Percentiles rank a stretch among this genome's conserved stretches.
Evolutionary conservation across 2,329 filamentous ascomycete genomes (phyloP).

Genomic region (Hypoxylon sp.): DNA sequence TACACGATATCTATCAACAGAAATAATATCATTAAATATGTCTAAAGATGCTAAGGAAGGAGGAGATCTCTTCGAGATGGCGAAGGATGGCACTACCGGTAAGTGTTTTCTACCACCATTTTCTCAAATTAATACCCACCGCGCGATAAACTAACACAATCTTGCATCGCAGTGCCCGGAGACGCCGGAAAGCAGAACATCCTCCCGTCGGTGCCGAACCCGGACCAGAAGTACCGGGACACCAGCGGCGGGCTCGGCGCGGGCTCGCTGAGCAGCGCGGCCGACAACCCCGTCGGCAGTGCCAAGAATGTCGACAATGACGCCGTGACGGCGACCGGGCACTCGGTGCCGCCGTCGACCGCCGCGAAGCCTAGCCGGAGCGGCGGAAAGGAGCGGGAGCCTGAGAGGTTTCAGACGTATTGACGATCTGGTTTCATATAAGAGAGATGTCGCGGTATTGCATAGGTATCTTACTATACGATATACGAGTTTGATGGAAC

Average conservation of each 20-base stretch:
- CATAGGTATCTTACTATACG: not conserved
- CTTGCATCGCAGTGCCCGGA: slow-evolving; percentile 33
- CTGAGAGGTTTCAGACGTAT: slow-evolving; percentile 19
- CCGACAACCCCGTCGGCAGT: slow-evolving; percentile 40
- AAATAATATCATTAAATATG: slow-evolving; percentile 27
- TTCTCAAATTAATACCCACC: not conserved
- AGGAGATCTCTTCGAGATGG: slow-evolving; percentile 42
- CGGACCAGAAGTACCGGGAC: slow-evolving; percentile 30
- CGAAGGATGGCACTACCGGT: slow-evolving; percentile 45
- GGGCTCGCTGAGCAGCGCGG: slow-evolving; percentile 40
- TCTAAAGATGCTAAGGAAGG: slow-evolving; percentile 44
- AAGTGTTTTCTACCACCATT: slow-evolving; percentile 3
- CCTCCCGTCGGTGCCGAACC: slow-evolving; percentile 43
- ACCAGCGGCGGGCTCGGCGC: slow-evolving; percentile 35
- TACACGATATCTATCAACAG: not conserved
- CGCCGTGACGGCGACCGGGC: slow-evolving; percentile 40
- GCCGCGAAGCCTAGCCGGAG: slow-evolving; percentile 34
- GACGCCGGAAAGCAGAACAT: slow-evolving; percentile 45
- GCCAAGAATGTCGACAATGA: slow-evolving; percentile 36
- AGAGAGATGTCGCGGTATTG: not conserved
- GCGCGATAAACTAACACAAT: not conserved
- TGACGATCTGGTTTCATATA: not conserved
- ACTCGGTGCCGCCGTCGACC: slow-evolving; percentile 35
- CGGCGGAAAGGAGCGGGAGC: slow-evolving; percentile 42
- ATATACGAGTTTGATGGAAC: not conserved